Evolutionary conservation across 1,284 basidiomycete genomes (phyloP), one percentile per base, ranked within the genome.

Genomic region (Cutaneotrichosporon cutaneum): DNA sequence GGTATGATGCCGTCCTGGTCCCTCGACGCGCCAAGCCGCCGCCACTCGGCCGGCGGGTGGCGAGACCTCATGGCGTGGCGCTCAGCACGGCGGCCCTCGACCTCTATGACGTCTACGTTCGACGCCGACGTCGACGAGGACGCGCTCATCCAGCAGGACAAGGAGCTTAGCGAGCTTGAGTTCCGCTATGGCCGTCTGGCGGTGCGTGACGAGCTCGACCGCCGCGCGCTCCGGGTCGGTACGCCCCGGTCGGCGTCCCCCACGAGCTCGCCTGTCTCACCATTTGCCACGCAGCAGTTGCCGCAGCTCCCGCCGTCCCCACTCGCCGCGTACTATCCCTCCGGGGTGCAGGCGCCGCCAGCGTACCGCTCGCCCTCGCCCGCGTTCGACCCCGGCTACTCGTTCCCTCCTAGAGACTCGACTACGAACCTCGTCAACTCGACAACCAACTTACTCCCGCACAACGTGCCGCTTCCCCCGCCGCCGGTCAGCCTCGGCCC

Each of bases 181-280:
- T 77, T 77, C 54, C 61, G 76, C 22, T 50, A 72, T 3, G 76
- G 76, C 1, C 67, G 72, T 39, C 54, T 61, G 3, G 76, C 75
- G 0, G 76, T 72, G 11, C 62, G 68, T 27, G 61, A 61, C 14
- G 76, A 75, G 57, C 55, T 77, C n/a, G 72, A 71, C 50, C 63
- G 68, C n/a, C 42, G 64, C 10, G 35, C 52, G 4, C 61, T 61
- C 30, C 42, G 30, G 1, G 35, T 47, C 22, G 58, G 45, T 10
- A 55, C 64, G 21, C 58, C 56, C 4, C 52, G 9, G n/a, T n/a
- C n/a, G 24, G 22, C 55, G 27, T 59, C 61, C 4, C 22, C 27
- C 11, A 24, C 42, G 11, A 39, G 35, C 4, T 52, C 57, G 10
- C 47, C 39, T 1, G 18, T 32, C 21, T 32, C 58, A 52, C 30